Conservation (phyloP, 306 rosid species). For the Leucaena leucocephala region DNA sequence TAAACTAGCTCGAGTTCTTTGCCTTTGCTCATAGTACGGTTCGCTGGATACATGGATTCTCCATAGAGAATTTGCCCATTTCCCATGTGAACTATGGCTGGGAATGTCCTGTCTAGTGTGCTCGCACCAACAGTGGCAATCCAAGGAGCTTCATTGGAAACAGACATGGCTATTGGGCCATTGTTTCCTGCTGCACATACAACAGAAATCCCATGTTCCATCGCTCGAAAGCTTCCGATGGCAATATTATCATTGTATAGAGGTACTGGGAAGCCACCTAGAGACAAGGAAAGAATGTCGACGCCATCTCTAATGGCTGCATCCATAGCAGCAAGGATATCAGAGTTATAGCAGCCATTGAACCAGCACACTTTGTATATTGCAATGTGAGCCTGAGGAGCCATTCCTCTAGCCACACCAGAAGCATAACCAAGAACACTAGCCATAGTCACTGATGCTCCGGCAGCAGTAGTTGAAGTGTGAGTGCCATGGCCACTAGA, state of each 20-base stretch:
- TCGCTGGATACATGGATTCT: constrained; percentile 43
- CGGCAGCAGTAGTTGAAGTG: constrained; percentile 67
- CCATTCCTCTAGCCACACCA: constrained; percentile 72
- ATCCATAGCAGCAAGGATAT: constrained; percentile 72
- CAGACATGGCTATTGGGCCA: constrained; percentile 64
- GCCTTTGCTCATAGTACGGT: constrained; percentile 19
- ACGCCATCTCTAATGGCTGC: constrained; percentile 67
- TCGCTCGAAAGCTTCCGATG: constrained; percentile 69
- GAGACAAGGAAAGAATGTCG: constrained; percentile 68
- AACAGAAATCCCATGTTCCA: constrained; percentile 61
- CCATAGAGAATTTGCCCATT: constrained; percentile 58
- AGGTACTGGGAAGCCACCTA: constrained; percentile 68
- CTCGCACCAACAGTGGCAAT: constrained; percentile 66
- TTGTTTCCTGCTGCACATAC: constrained; percentile 71
- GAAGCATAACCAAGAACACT: constrained; percentile 60
- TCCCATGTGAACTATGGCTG: constrained; percentile 52
- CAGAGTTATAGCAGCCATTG: constrained; percentile 71
- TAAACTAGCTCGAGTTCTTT: constrained; percentile 57
- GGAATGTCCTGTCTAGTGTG: constrained; percentile 64
- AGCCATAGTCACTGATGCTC: constrained; percentile 52
- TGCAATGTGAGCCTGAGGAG: constrained; percentile 64
- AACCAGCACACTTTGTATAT: constrained; percentile 72
- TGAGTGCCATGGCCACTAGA: constrained; percentile 72
- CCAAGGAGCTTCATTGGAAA: constrained; percentile 79
- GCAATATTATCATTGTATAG: constrained; percentile 62